Conservation (phyloP, 75 land plant genomes). For the Azolla pinnata region DNA sequence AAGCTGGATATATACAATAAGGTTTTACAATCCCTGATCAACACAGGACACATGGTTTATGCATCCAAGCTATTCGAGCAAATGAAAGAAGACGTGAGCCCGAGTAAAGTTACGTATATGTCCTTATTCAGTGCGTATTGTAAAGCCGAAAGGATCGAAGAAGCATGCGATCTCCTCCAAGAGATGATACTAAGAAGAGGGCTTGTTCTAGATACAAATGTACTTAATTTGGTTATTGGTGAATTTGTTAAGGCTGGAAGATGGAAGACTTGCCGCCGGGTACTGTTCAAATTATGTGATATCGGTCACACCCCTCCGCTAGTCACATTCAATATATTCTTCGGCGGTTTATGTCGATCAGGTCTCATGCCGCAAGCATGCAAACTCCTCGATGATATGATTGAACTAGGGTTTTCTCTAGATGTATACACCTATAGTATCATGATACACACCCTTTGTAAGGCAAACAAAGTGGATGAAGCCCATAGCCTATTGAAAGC, state of each 20-base stretch:
- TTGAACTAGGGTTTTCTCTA: conserved; percentile 27
- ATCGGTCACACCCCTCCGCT: conserved; percentile 20
- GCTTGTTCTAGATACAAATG: conserved; percentile 14
- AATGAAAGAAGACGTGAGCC: not conserved
- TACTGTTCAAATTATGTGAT: conserved; percentile 22
- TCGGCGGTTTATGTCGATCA: conserved; percentile 20
- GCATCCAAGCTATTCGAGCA: not conserved
- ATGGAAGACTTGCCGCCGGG: conserved; percentile 22
- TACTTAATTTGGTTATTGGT: conserved; percentile 27
- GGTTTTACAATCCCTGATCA: not conserved
- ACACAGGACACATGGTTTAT: not conserved
- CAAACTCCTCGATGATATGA: conserved; percentile 25
- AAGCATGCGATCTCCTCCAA: conserved; percentile 25
- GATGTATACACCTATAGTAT: conserved; percentile 40
- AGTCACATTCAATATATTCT: conserved; percentile 31
- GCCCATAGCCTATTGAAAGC: conserved; percentile 28
- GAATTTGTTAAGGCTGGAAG: conserved; percentile 39
- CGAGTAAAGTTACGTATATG: not conserved
- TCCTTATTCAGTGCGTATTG: conserved; percentile 13
- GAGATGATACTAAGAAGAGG: conserved; percentile 22
- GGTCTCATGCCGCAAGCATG: conserved; percentile 23
- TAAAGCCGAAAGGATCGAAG: conserved; percentile 22
- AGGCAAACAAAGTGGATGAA: conserved; percentile 19
- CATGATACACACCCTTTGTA: conserved; percentile 45
- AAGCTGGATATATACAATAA: not conserved